A percentile compares a stretch with the other conserved stretches of the same genome.
Conservation (phyloP, 2,329 filamentous ascomycete species). For the Nothophaeocryptopus gaeumannii region DNA sequence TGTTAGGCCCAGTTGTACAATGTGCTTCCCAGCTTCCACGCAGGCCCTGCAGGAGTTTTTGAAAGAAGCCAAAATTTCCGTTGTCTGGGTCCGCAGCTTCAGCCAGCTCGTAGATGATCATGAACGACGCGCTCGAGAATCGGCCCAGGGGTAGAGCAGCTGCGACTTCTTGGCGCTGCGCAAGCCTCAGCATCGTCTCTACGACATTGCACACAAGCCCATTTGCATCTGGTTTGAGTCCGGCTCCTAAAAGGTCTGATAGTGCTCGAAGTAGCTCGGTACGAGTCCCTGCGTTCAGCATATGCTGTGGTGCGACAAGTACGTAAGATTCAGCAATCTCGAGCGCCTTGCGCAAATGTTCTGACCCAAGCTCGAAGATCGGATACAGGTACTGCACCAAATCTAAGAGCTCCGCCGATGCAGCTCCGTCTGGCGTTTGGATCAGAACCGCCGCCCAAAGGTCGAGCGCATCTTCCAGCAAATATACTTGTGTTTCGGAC, state of each 20-base stretch:
- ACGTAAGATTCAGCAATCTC: constrained; percentile 51
- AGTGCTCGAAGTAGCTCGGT: constrained; percentile 39
- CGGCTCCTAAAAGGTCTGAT: constrained; percentile 43
- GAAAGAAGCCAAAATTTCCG: constrained; percentile 51
- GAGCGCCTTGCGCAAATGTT: constrained; percentile 47
- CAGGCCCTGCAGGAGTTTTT: constrained; percentile 49
- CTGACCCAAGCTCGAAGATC: constrained; percentile 49
- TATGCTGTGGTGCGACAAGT: constrained; percentile 46
- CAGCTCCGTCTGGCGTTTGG: constrained; percentile 48
- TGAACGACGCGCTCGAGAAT: constrained; percentile 14
- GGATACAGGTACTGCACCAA: constrained; percentile 47
- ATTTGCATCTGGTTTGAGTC: constrained; percentile 49
- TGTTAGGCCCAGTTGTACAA: constrained; percentile 78
- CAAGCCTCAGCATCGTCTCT: constrained; percentile 45
- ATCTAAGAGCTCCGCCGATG: constrained; percentile 42
- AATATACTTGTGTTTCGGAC: constrained; percentile 71
- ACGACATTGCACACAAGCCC: constrained; percentile 46
- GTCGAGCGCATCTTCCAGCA: constrained; percentile 88
- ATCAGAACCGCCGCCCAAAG: constrained; percentile 77
- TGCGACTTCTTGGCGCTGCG: constrained; percentile 38
- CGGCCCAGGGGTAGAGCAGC: constrained; percentile 14
- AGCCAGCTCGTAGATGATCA: constrained; percentile 18
- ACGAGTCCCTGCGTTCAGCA: constrained; percentile 44
- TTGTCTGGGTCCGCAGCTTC: constrained; percentile 14
- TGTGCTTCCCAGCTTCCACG: constrained; percentile 60